These are phyloP conservation scores for Oryza officinalis DNA, from an alignment of 176 grass and related monocot genomes.

Conservation along the genomic window DNA sequence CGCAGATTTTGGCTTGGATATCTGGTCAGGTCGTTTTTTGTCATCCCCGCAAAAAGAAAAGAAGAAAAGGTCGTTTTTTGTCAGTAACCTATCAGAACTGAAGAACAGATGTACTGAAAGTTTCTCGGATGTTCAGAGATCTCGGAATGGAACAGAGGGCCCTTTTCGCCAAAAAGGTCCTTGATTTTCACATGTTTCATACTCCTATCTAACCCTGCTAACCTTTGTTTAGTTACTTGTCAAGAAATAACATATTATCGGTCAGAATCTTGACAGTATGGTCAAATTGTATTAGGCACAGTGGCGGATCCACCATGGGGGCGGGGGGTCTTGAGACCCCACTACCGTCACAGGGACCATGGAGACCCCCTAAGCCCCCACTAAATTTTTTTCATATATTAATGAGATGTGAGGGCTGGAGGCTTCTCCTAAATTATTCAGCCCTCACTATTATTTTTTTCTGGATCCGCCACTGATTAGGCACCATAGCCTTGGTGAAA, in stretches of 20 bases:
- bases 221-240: not conserved
- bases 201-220: not conserved
- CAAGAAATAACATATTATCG: not conserved
- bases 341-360: too few relatives aligned
- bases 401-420: too few relatives aligned
- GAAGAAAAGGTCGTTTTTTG: not conserved
- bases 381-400: too few relatives aligned
- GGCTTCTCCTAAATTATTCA: too few relatives aligned
- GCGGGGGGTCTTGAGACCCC: too few relatives aligned
- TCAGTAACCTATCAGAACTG: not conserved
- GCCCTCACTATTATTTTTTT: too few relatives aligned
- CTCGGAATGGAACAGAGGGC: not conserved
- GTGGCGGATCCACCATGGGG: too few relatives aligned
- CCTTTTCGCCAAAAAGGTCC: not conserved
- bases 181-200: not conserved
- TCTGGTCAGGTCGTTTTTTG: not conserved
- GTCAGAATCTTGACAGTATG: not conserved
- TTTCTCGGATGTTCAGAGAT: not conserved
- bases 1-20: not conserved
- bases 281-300: not conserved
- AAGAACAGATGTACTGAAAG: not conserved
- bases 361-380: too few relatives aligned
- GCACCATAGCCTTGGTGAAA: too few relatives aligned
- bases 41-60: too few relatives aligned
- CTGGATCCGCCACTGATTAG: too few relatives aligned